phyloP scores from a whole-genome alignment of 164 flowering plant species.

The Berberis vulgaris region DNA sequence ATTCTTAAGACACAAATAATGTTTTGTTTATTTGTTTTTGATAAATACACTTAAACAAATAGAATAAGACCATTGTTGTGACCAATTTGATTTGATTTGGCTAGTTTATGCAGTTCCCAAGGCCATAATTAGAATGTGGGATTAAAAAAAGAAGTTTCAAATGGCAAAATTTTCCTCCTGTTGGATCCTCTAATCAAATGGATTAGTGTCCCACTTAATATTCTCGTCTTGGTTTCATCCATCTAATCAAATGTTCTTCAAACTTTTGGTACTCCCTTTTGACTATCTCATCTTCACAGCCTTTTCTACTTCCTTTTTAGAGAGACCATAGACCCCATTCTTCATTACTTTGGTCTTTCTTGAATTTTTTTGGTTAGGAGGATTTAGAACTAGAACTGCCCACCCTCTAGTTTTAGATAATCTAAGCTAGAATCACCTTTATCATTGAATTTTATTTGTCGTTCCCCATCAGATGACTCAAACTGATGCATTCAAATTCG shows the following conservation, averaged over 20 bases:
- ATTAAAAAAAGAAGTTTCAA: slow-evolving; percentile 14
- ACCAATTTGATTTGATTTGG: slow-evolving; percentile 26
- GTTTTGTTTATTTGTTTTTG: neutral
- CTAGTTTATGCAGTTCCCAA: slow-evolving; percentile 49
- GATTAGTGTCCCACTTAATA: slow-evolving; percentile 21
- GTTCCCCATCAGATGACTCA: neutral
- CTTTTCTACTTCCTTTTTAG: slow-evolving; percentile 28
- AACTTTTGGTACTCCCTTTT: slow-evolving; percentile 34
- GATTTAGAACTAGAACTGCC: too few species aligned
- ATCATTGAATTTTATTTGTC: neutral
- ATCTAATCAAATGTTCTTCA: slow-evolving; percentile 4
- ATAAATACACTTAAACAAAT: neutral
- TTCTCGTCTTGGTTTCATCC: slow-evolving; percentile 16
- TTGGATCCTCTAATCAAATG: slow-evolving; percentile 24
- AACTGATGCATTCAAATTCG: too few species aligned
- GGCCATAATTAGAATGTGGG: slow-evolving; percentile 22
- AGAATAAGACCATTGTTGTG: slow-evolving; percentile 10
- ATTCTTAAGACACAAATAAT: slow-evolving; percentile 16
- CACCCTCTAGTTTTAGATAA: too few species aligned
- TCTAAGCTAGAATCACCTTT: neutral
- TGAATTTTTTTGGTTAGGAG: neutral
- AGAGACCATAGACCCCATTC: slow-evolving; percentile 9
- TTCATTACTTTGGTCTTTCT: neutral
- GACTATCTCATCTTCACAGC: slow-evolving; percentile 20
- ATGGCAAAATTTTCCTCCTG: slow-evolving; percentile 5